Base-by-base conservation (phyloP, 345 rosid species). In the Brassica napus region DNA sequence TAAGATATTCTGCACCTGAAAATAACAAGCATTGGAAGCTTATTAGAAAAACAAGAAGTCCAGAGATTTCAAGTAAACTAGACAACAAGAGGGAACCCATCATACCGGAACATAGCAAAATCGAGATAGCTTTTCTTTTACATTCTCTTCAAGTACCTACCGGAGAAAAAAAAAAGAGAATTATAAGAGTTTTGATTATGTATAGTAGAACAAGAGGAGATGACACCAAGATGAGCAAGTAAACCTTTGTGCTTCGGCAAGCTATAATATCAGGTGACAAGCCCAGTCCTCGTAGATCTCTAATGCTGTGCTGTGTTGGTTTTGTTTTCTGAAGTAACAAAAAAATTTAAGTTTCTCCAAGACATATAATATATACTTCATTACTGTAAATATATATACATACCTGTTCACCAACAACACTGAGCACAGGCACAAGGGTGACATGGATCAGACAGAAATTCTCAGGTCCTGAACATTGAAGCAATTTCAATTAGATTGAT, bases 341-440 rank as follows among this genome's bases (percentile, higher is more conserved):
- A 18, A 2, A 35, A 68, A 61, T 34, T 34, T 59, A 80, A 62
- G 71, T 9, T 37, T 64, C 6, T 32, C 26, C 2, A 47, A n/a
- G 64, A 64, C 26, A 72, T 23, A 35, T 54, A 66, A 12, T 35
- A 24, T 60, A 79, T 64, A 49, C 42, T 65, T 78, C 81, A 79
- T 73, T 79, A 67, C 65, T 67, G 10, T 67, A 60, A 59, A 68
- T 18, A 65, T 34, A 54, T 21, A 4, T 15, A 42, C 44, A 37
- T 79, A 94, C 98, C 94, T 89, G 98, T 79, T 94, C 98, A 64
- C 98, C 98, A 52, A 94, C 98, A 59, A 91, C 98, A 85, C 85
- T 89, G 63, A 92, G 89, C 73, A 94, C 97, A 73, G 98, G 98
- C 73, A 94, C 97, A 68, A 94, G 95, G 83, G 97, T 92, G 82